Conservation (phyloP, 768 basidiomycete genomes). For the Tulasnella sp. region DNA sequence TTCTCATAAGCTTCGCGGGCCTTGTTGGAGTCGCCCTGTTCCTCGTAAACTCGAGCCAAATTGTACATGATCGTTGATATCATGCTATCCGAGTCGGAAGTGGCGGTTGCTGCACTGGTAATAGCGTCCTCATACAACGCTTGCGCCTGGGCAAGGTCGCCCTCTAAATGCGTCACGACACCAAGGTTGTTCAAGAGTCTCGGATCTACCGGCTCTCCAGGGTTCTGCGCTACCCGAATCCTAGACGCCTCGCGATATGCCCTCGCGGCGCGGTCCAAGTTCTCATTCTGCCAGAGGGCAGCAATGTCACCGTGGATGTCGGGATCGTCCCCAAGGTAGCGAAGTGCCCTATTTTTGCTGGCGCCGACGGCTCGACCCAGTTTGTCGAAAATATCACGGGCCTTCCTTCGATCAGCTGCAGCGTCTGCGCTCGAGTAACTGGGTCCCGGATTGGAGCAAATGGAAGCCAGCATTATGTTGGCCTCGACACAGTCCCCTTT, state of each 20-base stretch:
- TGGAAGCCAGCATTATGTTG: slow-evolving; percentile 80
- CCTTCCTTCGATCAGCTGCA: slow-evolving; percentile 63
- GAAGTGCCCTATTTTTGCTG: slow-evolving; percentile 30
- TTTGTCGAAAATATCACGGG: slow-evolving; percentile 78
- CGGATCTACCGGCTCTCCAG: slow-evolving; percentile 50
- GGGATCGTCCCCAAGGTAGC: slow-evolving; percentile 50
- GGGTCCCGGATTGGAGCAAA: slow-evolving; percentile 77
- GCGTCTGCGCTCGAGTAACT: slow-evolving; percentile 73
- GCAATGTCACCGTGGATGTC: slow-evolving; percentile 92
- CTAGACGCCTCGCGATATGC: slow-evolving; percentile 71
- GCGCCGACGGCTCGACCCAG: slow-evolving; percentile 49
- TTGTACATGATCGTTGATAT: slow-evolving; percentile 87
- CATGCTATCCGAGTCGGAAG: slow-evolving; percentile 59
- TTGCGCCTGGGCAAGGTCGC: slow-evolving; percentile 53
- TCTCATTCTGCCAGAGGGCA: slow-evolving; percentile 80
- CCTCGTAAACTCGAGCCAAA: slow-evolving; percentile 87
- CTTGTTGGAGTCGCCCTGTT: slow-evolving; percentile 62
- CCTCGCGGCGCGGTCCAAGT: slow-evolving; percentile 63
- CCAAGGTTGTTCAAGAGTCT: slow-evolving; percentile 78
- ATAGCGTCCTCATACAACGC: slow-evolving; percentile 71
- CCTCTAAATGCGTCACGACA: slow-evolving; percentile 67
- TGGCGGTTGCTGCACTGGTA: slow-evolving; percentile 45
- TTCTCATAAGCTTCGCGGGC: slow-evolving; percentile 87
- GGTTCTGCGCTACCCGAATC: slow-evolving; percentile 48
- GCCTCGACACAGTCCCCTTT: slow-evolving; percentile 57